phyloP scores from a whole-genome alignment of 2,329 filamentous ascomycete genomes.

The Microcyclospora pomicola region DNA sequence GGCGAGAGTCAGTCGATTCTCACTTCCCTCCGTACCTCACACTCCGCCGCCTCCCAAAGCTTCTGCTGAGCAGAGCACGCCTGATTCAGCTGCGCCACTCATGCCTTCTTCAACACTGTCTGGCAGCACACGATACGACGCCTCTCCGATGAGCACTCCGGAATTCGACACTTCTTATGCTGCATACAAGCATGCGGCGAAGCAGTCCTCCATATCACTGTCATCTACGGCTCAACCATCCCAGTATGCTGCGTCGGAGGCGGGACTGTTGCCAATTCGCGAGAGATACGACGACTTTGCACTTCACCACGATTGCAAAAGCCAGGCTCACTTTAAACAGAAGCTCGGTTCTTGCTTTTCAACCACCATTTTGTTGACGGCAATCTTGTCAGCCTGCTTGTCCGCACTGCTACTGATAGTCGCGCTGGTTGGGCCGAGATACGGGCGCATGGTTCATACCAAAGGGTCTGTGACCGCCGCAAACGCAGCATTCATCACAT shows the following conservation, averaged over 20 bases:
- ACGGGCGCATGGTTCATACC: conserved; percentile 43
- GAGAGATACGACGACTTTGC: conserved; percentile 14
- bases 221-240: conserved; percentile 2
- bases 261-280: conserved; percentile 11
- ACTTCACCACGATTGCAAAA: conserved; percentile 12
- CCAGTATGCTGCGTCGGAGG: conserved; percentile 13
- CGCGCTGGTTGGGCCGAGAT: conserved; percentile 49
- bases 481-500: conserved; percentile 53
- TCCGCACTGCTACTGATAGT: conserved; percentile 54
- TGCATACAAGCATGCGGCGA: conserved; percentile 4
- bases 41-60: conserved; percentile 11
- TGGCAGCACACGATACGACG: conserved; percentile 13
- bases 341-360: conserved; percentile 33
- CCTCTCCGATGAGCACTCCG: conserved; percentile 2
- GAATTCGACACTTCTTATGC: conserved; percentile 9
- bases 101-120: conserved; percentile 13
- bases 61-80: conserved; percentile 3
- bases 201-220: neutral
- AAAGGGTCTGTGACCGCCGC: conserved; percentile 41
- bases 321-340: conserved; percentile 6
- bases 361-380: conserved; percentile 29
- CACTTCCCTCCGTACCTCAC: conserved; percentile 16
- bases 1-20: conserved; percentile 5
- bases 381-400: conserved; percentile 49
- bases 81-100: conserved; percentile 6